Evolutionary conservation across 495 filamentous ascomycete species (phyloP).

Genomic region (Podospora sp.): DNA sequence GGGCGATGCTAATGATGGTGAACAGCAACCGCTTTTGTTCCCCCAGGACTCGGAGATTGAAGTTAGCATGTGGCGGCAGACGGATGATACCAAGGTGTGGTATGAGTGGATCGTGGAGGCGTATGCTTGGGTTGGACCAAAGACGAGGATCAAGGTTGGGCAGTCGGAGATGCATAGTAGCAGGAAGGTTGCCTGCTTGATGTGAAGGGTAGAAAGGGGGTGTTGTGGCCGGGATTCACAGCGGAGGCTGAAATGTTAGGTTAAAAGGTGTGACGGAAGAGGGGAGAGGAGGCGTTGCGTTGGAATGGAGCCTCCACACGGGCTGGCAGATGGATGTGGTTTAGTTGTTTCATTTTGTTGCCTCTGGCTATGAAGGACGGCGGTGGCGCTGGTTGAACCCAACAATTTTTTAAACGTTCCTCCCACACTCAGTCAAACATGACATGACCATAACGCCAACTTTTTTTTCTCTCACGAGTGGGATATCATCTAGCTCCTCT

Average conservation of each 20-base stretch:
- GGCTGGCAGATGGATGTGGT: background rate
- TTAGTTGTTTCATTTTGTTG: background rate
- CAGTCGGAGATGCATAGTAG: conserved; percentile 86
- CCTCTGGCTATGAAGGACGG: background rate
- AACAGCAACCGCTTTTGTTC: conserved; percentile 81
- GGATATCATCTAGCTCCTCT: background rate
- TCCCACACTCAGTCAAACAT: background rate
- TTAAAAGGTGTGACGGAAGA: background rate
- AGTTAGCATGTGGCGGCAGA: conserved; percentile 91
- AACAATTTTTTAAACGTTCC: conserved; percentile 1
- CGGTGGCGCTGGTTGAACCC: background rate
- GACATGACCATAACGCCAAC: conserved; percentile 11
- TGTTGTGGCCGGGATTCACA: no score
- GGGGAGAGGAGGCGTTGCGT: background rate
- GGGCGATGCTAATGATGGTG: conserved; percentile 14
- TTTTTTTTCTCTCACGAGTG: background rate
- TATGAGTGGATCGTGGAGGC: conserved; percentile 97
- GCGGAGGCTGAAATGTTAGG: no score
- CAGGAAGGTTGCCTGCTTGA: conserved; percentile 86
- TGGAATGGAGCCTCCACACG: background rate
- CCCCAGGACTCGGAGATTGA: conserved; percentile 83
- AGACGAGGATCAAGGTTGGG: conserved; percentile 71
- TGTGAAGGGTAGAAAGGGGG: conserved; percentile 53
- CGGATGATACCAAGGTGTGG: conserved; percentile 95
- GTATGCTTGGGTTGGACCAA: conserved; percentile 63